Evolutionary conservation across 208 protist genomes (phyloP).

Genomic region (Leishmania tarentolae): DNA sequence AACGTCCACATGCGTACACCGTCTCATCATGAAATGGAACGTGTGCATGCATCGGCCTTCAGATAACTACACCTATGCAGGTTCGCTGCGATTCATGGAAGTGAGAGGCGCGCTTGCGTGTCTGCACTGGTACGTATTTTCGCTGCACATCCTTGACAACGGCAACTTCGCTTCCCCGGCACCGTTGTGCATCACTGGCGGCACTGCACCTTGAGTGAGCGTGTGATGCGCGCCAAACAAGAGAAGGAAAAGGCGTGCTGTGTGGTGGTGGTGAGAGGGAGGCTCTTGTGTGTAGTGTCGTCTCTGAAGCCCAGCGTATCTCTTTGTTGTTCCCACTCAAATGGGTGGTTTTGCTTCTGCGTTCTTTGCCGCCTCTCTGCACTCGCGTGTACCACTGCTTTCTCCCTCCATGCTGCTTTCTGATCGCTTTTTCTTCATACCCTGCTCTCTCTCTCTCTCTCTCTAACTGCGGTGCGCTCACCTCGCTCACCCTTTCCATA

Average conservation of each 20-base stretch:
- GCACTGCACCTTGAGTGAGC: neutral
- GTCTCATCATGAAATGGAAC: neutral
- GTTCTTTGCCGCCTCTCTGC: neutral
- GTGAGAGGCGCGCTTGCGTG: neutral
- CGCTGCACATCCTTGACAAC: neutral
- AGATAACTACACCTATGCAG: neutral
- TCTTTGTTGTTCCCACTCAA: slow-evolving; percentile 18
- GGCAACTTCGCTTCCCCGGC: neutral
- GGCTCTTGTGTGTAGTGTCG: neutral
- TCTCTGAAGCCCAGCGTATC: neutral
- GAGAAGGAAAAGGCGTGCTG: slow-evolving; percentile 4
- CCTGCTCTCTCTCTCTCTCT: neutral
- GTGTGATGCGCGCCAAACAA: neutral
- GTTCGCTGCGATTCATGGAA: neutral
- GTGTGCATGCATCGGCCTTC: neutral
- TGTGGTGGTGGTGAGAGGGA: slow-evolving; percentile 1
- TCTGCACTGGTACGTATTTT: neutral
- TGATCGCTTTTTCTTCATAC: slow-evolving; percentile 8
- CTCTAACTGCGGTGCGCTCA: neutral
- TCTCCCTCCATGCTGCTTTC: slow-evolving; percentile 4
- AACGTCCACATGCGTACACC: neutral
- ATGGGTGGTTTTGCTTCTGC: neutral
- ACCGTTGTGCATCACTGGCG: neutral
- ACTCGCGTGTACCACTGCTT: neutral
- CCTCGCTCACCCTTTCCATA: slow-evolving; percentile 8